Evolutionary conservation across 2,329 filamentous ascomycete genomes (phyloP).

Genomic region (Fusarium sp.): DNA sequence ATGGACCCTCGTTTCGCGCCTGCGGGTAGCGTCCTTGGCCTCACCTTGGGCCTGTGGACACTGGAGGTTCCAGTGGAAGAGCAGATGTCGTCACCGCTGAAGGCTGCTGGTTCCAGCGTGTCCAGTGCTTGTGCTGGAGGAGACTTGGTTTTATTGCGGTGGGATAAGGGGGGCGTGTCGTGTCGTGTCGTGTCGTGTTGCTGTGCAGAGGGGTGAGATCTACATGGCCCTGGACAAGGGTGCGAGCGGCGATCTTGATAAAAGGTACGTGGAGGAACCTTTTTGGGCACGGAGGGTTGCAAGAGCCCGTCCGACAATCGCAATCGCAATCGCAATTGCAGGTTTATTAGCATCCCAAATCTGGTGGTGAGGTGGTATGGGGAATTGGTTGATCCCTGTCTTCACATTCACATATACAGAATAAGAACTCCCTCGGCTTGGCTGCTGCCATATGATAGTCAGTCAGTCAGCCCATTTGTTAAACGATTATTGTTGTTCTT

Average conservation of each 20-base stretch:
- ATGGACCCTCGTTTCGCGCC: conserved; percentile 28
- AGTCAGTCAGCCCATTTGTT: background rate
- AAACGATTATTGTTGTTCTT: background rate
- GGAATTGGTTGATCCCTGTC: conserved; percentile 20
- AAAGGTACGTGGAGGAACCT: conserved; percentile 16
- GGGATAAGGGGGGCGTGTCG: conserved; percentile 26
- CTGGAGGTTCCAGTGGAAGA: conserved; percentile 1
- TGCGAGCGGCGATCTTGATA: conserved; percentile 34
- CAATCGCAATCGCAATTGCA: conserved; percentile 20
- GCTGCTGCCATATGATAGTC: background rate
- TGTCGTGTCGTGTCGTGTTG: conserved; percentile 30
- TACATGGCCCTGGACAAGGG: conserved; percentile 22
- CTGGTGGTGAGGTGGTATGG: conserved; percentile 25
- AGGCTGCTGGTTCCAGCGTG: conserved; percentile 17
- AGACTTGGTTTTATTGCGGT: conserved; percentile 15
- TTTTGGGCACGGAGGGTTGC: conserved; percentile 17
- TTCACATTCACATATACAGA: background rate
- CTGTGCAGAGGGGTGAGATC: conserved; percentile 23
- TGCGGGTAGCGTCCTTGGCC: conserved; percentile 8
- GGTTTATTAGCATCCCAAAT: conserved; percentile 17
- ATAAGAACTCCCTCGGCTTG: background rate
- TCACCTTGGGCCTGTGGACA: background rate
- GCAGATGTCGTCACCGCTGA: conserved; percentile 32
- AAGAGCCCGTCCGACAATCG: conserved; percentile 17
- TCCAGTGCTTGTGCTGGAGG: background rate